Base-by-base conservation (phyloP, 768 basidiomycete species). In the Basidioascus undulatus region DNA sequence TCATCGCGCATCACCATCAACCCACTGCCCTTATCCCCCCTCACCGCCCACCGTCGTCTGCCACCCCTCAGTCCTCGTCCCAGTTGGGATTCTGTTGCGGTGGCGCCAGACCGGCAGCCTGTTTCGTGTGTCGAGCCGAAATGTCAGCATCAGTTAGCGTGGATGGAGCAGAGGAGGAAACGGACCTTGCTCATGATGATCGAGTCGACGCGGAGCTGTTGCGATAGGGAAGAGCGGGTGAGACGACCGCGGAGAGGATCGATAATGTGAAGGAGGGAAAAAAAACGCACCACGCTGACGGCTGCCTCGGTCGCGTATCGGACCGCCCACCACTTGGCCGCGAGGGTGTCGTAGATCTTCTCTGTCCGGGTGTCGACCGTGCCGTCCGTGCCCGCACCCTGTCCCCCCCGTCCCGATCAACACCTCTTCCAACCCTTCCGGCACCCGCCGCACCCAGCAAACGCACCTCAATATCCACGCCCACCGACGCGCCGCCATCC, bases 191-290 rank as follows among this genome's bases (percentile, higher is more conserved):
- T 81, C 72, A 87, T 84, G 62, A 94, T 92, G 56, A 96, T 94
- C 53, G 80, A 83, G 60, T 98, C 92, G 6, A 98, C 92, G 46
- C 76, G 78, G 41, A 98, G 70, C 24, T n/a, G 25, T 0, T 1
- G 6, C 16, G 20, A 7, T 15, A 5, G 1, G 18, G 5, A 13
- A 25, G 9, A 10, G 15, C 3, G 6, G 6, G 8, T 9, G 5
- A 6, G 3, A 24, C 5, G 12, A 21, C 33, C 23, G 25, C n/a
- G 19, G 28, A 37, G 27, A 3, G 19, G 5, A 24, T 18, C 18
- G 44, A 82, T 83, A 61, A 78, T 81, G 72, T 87, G 84, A 62
- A 94, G 92, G 56, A 96, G 92, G 53, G 80, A 83, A 60, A 96
- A 89, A 6, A 98, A 89, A 46, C 76, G 78, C 40, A 98, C 70